Percentiles rank a stretch among this genome's conserved stretches.
These are phyloP conservation scores for Ampelocalamus luodianensis DNA, from an alignment of 176 grass and related monocot species.

Conservation along the genomic window DNA sequence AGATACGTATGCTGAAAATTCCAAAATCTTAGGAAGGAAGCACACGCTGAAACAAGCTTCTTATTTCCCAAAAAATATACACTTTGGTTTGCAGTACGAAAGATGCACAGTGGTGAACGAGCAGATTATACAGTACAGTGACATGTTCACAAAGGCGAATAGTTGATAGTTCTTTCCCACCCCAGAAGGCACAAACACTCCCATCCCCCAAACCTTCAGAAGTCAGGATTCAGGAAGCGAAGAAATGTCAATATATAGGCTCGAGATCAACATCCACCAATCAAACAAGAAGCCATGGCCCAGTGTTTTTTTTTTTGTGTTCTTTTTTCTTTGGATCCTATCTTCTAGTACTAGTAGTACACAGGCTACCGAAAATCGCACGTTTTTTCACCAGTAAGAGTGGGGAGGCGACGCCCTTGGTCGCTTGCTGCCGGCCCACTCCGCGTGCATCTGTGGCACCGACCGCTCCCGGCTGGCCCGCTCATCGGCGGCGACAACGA, in stretches of 20 bases:
- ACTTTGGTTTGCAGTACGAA: neutral
- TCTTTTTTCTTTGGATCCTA: neutral
- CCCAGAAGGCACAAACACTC: neutral
- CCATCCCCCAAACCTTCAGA: neutral
- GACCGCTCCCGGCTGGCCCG: constrained; percentile 40
- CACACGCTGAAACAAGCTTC: neutral
- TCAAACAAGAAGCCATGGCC: neutral
- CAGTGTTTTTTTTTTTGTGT: neutral
- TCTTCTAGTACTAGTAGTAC: neutral
- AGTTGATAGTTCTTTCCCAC: neutral
- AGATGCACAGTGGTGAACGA: neutral
- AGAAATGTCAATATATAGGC: neutral
- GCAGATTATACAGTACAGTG: neutral
- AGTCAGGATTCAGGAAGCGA: neutral
- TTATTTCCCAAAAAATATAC: neutral
- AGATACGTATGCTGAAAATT: neutral
- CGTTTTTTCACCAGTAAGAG: constrained; percentile 57
- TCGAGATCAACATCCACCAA: neutral
- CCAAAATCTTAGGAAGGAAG: neutral
- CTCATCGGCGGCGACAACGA: constrained; percentile 37
- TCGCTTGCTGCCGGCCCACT: constrained; percentile 51
- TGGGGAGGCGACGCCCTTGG: constrained; percentile 47
- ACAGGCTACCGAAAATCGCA: neutral
- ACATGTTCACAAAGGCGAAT: neutral
- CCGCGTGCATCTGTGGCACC: constrained; percentile 68